A percentile compares a stretch with the other conserved stretches of the same genome.
These are phyloP conservation scores for Eutrema japonicum DNA, from an alignment of 345 rosid genomes.

Conservation along the genomic window DNA sequence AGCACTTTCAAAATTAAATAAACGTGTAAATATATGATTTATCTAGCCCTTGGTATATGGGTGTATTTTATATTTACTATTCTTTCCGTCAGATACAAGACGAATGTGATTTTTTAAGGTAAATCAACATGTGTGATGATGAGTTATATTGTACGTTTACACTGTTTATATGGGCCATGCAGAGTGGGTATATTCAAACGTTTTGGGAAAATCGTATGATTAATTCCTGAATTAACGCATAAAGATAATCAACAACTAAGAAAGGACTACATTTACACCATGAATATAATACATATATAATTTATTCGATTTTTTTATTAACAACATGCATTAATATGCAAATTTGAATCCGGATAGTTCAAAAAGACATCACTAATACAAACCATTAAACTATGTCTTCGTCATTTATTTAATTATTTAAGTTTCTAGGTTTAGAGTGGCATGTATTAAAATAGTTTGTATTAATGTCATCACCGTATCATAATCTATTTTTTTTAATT, in stretches of 20 bases:
- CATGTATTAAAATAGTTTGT: constrained; percentile 1
- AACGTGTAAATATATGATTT: background rate
- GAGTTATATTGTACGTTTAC: constrained; percentile 7
- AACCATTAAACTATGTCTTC: background rate
- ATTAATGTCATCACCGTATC: no score
- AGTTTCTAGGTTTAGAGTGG: background rate
- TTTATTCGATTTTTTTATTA: no score
- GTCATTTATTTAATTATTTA: background rate
- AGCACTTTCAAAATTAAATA: no score
- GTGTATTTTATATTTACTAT: constrained; percentile 1
- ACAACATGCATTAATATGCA: background rate
- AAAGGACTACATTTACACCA: background rate
- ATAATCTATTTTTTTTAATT: no score
- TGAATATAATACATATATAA: background rate
- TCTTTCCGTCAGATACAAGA: background rate
- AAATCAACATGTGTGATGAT: constrained; percentile 19
- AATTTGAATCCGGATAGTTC: background rate
- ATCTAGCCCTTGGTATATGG: background rate
- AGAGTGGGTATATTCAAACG: constrained; percentile 32
- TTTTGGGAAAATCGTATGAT: constrained; percentile 18
- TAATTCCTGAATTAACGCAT: constrained; percentile 1
- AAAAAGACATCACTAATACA: background rate
- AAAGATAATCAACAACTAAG: background rate
- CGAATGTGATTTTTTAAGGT: constrained; percentile 24
- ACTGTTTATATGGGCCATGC: constrained; percentile 38